Base-by-base conservation (phyloP, 73 alveolate species). In the Paramecium pentaurelia region DNA sequence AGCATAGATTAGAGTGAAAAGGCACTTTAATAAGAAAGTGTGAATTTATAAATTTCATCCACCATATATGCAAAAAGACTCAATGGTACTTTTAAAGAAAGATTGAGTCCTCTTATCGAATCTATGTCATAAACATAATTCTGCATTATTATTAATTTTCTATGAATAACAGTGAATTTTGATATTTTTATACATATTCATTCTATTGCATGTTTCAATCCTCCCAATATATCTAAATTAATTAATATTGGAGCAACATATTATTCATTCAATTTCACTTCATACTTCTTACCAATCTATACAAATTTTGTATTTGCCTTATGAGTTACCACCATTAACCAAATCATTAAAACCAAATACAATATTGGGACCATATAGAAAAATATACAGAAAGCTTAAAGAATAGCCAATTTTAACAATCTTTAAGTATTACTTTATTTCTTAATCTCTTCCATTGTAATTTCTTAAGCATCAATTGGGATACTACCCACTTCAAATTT, bases 51-150 rank as follows among this genome's bases (percentile, higher is more conserved):
- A 16, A 80, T 80, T 18, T 80, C 91, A 8, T 80, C 91, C 9
- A 80, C 71, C 58, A 80, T 20, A 7, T 80, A 80, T 45, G 91
- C 71, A 27, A 45, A 80, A 12, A 80, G 34, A 27, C 64, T 34
- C 27, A 80, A 47, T 10, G 91, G 91, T 22, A 80, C n/a, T n/a
- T 80, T 80, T 28, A 80, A 25, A 2, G 42, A 16, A 2, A 80
- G 91, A 80, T 80, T 80, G n/a, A 80, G 49, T 25, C 91, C 91
- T 12, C 91, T 80, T 0, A 80, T 80, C 9, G 91, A 80, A 80
- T 80, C 91, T 38, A 80, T 80, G 75, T 80, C 91, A 80, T 80
- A 80, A 6, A 80, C 91, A 44, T 80, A 80, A 80, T 80, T 80
- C 47, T 80, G 25, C 91, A 80, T 80, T 75, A 36, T 38, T 16